These are phyloP conservation scores for Raffaelea ambrosiae DNA, from an alignment of 2,329 filamentous ascomycete species.

Conservation along the genomic window DNA sequence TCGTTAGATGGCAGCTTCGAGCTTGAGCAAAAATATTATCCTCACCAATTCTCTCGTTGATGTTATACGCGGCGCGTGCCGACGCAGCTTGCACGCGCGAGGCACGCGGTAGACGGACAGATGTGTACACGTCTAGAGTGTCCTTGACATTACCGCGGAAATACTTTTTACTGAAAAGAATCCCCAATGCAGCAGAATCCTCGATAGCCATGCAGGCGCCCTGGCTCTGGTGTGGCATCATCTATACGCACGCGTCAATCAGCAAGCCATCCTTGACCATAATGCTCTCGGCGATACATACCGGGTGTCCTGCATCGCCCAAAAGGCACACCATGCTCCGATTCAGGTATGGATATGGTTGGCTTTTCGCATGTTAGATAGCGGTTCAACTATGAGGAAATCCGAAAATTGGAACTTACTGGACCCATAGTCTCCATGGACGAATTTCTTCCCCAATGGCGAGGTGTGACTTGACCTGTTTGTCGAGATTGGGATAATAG, in stretches of 20 bases:
- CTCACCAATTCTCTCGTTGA: constrained; percentile 52
- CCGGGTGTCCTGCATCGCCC: constrained; percentile 59
- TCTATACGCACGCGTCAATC: too few species aligned
- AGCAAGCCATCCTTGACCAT: too few species aligned
- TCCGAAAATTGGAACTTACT: constrained; percentile 5
- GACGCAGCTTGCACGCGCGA: constrained; percentile 49
- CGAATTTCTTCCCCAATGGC: constrained; percentile 53
- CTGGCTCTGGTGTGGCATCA: constrained; percentile 49
- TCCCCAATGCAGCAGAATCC: constrained; percentile 54
- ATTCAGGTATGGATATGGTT: constrained; percentile 48
- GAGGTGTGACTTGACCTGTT: constrained; percentile 47
- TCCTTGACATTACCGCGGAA: constrained; percentile 39
- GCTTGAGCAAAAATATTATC: background rate
- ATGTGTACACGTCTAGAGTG: constrained; percentile 39
- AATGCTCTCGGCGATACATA: too few species aligned
- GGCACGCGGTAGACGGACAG: constrained; percentile 44
- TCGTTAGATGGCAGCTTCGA: background rate
- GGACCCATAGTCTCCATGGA: constrained; percentile 50
- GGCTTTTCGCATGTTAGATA: constrained; percentile 10
- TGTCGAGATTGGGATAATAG: constrained; percentile 52
- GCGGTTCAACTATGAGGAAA: background rate
- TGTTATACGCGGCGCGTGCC: constrained; percentile 51
- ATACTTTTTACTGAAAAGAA: constrained; percentile 43
- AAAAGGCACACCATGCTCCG: constrained; percentile 44
- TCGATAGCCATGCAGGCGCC: constrained; percentile 63